Conservation (phyloP, 2,329 filamentous ascomycete species). For the Talaromyces sp. region DNA sequence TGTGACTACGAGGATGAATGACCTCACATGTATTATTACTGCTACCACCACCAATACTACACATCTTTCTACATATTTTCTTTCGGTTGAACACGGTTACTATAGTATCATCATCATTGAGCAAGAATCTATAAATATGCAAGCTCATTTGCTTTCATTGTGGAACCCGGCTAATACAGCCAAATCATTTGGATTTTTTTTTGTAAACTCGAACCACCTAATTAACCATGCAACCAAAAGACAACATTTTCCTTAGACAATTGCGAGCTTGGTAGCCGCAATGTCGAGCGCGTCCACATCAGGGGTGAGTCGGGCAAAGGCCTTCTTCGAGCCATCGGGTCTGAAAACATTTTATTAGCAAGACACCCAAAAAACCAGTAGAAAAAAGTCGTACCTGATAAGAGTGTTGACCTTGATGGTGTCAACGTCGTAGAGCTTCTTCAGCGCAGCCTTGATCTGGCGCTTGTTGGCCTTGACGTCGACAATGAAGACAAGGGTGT, state of each 20-base stretch:
- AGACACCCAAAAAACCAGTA: constrained; percentile 26
- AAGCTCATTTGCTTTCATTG: constrained; percentile 23
- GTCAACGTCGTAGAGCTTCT: constrained; percentile 99
- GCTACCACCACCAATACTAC: not conserved
- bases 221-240: constrained; percentile 44
- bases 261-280: constrained; percentile 96
- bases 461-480: constrained; percentile 98
- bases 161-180: constrained; percentile 14
- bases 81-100: constrained; percentile 16
- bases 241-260: constrained; percentile 65
- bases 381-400: constrained; percentile 64
- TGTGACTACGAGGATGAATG: not conserved
- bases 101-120: constrained; percentile 12
- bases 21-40: not conserved
- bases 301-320: constrained; percentile 87
- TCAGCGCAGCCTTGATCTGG: constrained; percentile 96
- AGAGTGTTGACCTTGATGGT: constrained; percentile 99
- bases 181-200: constrained; percentile 34
- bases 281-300: constrained; percentile 99
- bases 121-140: not conserved
- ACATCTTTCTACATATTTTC: not conserved
- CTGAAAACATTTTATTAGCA: constrained; percentile 27
- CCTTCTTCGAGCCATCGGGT: constrained; percentile 98
- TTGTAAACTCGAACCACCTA: constrained; percentile 36
- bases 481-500: constrained; percentile 97